A percentile compares a stretch with the other conserved stretches of the same genome.
These are phyloP conservation scores for Saitozyma sp. DNA, from an alignment of 768 basidiomycete genomes.

Conservation along the genomic window DNA sequence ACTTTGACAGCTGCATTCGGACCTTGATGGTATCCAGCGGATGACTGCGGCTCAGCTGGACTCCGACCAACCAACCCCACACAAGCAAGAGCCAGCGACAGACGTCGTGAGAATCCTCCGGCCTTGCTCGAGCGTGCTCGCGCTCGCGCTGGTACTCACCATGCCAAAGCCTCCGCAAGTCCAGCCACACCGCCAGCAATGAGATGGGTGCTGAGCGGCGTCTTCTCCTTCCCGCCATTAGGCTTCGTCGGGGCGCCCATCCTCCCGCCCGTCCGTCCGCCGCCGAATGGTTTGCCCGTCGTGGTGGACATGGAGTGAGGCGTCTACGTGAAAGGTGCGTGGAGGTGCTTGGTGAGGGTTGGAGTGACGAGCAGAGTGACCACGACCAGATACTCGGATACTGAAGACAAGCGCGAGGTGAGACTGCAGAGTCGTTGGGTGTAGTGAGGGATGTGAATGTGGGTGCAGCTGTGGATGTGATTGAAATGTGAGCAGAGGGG, in stretches of 20 bases:
- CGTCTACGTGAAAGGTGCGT: background rate
- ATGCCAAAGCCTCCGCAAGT: constrained; percentile 77
- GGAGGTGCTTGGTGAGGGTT: background rate
- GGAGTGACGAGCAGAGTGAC: background rate
- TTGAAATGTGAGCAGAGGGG: background rate
- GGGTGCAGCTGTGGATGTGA: background rate
- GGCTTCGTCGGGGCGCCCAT: constrained; percentile 16
- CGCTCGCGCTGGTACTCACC: constrained; percentile 31
- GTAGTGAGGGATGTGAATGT: background rate
- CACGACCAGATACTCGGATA: too few species aligned
- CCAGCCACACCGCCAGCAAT: constrained; percentile 93
- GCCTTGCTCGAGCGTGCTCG: background rate
- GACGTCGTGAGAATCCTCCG: constrained; percentile 5
- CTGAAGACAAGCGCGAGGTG: too few species aligned
- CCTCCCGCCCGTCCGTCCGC: constrained; percentile 38
- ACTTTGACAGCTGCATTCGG: constrained; percentile 95
- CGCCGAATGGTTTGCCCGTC: constrained; percentile 40
- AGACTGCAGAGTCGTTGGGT: background rate
- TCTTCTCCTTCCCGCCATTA: constrained; percentile 47
- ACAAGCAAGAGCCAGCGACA: background rate
- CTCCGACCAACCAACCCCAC: constrained; percentile 7
- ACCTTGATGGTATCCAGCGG: constrained; percentile 99
- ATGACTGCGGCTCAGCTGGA: constrained; percentile 61
- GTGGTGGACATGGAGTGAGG: constrained; percentile 31
- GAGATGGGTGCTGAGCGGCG: constrained; percentile 65